Percentiles rank a stretch among this genome's conserved stretches.
These are phyloP conservation scores for Arthrobotrys sphaeroides DNA, from an alignment of 2,329 filamentous ascomycete genomes.

Conservation along the genomic window DNA sequence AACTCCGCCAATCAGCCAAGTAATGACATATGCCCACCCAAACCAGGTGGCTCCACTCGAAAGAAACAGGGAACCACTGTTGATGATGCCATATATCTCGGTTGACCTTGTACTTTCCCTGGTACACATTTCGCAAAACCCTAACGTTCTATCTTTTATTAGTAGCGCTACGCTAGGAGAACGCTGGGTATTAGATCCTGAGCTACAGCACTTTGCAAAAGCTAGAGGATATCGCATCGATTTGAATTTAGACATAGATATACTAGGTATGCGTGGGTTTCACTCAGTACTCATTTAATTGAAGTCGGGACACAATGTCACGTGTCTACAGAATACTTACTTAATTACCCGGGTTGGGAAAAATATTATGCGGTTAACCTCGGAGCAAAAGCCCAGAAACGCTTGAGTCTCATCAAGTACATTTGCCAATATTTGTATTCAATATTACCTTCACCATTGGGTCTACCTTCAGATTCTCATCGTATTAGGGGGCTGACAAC, in stretches of 20 bases:
- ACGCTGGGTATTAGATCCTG: background rate
- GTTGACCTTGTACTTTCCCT: background rate
- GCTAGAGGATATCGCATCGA: background rate
- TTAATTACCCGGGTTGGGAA: too few relatives aligned
- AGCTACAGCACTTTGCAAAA: background rate
- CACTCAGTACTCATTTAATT: background rate
- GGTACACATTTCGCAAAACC: too few relatives aligned
- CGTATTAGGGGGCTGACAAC: too few relatives aligned
- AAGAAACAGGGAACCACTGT: background rate
- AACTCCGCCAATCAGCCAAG: background rate
- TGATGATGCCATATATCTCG: constrained; percentile 14
- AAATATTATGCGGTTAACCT: constrained; percentile 19
- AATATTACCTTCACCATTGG: background rate
- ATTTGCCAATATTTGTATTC: background rate
- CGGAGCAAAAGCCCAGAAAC: background rate
- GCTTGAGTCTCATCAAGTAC: background rate
- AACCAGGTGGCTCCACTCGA: background rate
- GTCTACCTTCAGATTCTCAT: background rate
- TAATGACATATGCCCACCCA: background rate
- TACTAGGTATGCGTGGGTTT: background rate
- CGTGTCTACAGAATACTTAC: too few relatives aligned
- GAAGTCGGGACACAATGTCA: too few relatives aligned
- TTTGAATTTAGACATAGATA: too few relatives aligned
- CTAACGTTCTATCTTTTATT: too few relatives aligned
- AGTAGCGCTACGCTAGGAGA: too few relatives aligned